Evolutionary conservation across 177 flowering plant species (phyloP).

Genomic region (Tripterygium wilfordii): DNA sequence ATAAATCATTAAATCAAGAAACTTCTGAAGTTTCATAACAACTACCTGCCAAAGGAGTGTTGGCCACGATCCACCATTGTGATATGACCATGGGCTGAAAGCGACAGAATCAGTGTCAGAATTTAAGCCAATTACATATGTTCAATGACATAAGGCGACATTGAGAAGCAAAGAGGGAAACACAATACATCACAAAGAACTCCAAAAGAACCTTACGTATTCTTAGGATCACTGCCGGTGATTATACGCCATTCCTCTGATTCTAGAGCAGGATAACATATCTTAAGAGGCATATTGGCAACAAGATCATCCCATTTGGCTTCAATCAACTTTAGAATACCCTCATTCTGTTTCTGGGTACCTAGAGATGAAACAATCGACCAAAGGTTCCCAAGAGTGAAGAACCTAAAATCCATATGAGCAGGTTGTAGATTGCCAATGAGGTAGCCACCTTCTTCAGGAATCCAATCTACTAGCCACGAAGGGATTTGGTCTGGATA

Average conservation of each 20-base stretch:
- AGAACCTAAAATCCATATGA: constrained; percentile 42
- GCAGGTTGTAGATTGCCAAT: constrained; percentile 41
- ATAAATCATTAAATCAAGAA: too few species aligned
- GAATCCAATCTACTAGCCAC: constrained; percentile 43
- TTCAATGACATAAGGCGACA: too few species aligned
- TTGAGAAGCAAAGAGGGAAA: too few species aligned
- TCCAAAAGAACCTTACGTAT: constrained; percentile 24
- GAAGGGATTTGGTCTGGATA: constrained; percentile 42
- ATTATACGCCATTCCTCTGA: constrained; percentile 34
- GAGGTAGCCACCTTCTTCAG: constrained; percentile 36
- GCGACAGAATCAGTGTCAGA: background rate
- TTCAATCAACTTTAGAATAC: constrained; percentile 32
- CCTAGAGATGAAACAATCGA: constrained; percentile 33
- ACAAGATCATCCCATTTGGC: constrained; percentile 40
- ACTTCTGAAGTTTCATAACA: background rate
- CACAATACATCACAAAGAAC: too few species aligned
- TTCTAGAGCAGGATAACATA: constrained; percentile 35
- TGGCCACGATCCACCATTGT: constrained; percentile 46
- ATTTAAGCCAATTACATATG: too few species aligned
- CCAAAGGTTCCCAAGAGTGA: constrained; percentile 44
- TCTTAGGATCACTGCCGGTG: constrained; percentile 37
- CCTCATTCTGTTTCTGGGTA: constrained; percentile 30
- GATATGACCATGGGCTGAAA: constrained; percentile 41
- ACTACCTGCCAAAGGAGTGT: constrained; percentile 38
- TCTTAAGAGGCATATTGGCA: constrained; percentile 36